A percentile compares a stretch with the other conserved stretches of the same genome.
These are phyloP conservation scores for Penicillium carneum DNA, from an alignment of 2,329 filamentous ascomycete species.

Conservation along the genomic window DNA sequence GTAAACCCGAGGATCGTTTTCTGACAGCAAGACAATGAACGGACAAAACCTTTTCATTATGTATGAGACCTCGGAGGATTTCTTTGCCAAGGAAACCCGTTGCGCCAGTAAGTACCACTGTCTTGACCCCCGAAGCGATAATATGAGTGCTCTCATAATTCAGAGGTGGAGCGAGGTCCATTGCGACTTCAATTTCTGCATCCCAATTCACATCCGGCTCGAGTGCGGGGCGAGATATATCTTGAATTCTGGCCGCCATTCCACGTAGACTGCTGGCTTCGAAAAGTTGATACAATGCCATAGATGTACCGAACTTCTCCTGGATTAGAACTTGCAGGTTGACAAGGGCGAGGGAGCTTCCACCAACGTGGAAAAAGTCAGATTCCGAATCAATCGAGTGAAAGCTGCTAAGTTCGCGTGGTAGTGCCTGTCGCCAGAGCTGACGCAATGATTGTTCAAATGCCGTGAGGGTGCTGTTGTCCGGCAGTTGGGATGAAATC, in stretches of 20 bases:
- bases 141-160: not conserved
- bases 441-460: constrained; percentile 24
- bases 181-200: constrained; percentile 19
- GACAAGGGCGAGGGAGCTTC: constrained; percentile 27
- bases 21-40: constrained; percentile 32
- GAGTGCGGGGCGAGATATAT: not conserved
- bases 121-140: constrained; percentile 1
- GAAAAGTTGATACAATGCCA: constrained; percentile 29
- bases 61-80: constrained; percentile 23
- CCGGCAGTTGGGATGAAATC: not conserved
- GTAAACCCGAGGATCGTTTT: constrained; percentile 7
- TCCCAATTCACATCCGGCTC: constrained; percentile 24
- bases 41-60: constrained; percentile 18
- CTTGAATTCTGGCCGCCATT: constrained; percentile 25
- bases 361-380: constrained; percentile 35
- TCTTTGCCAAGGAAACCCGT: constrained; percentile 35
- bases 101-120: constrained; percentile 29
- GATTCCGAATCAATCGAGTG: constrained; percentile 24
- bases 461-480: constrained; percentile 1
- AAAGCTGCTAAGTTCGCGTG: constrained; percentile 19
- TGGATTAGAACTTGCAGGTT: constrained; percentile 28
- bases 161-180: not conserved
- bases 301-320: constrained; percentile 18
- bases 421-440: constrained; percentile 30
- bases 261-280: constrained; percentile 28